phyloP scores from a whole-genome alignment of 2,329 filamentous ascomycete genomes.

The Chaetomiaceae sp. region DNA sequence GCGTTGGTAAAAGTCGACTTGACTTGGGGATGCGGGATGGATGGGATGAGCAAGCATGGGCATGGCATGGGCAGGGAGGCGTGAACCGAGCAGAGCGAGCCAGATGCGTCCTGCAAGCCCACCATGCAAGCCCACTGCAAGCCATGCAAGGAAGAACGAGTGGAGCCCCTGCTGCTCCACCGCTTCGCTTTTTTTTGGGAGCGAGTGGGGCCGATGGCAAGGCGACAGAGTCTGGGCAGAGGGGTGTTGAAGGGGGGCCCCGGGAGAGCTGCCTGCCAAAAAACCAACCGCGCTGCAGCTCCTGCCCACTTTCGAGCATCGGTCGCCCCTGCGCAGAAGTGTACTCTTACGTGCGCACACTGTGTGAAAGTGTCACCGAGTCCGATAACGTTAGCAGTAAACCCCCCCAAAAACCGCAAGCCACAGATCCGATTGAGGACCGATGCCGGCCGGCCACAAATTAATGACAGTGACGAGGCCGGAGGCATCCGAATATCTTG shows the following conservation, averaged over 20 bases:
- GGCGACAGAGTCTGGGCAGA: conserved; percentile 15
- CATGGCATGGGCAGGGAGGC: conserved; percentile 12
- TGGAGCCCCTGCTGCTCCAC: conserved; percentile 11
- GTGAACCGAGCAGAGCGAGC: conserved; percentile 1
- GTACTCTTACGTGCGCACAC: conserved; percentile 3
- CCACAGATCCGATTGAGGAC: conserved; percentile 1
- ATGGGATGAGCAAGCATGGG: neutral
- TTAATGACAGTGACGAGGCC: no score
- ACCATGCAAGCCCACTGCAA: neutral
- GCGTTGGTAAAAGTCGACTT: no score
- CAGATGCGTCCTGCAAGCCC: conserved; percentile 10
- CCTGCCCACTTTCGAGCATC: conserved; percentile 8
- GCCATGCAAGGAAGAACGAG: conserved; percentile 14
- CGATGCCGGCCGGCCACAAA: conserved; percentile 12
- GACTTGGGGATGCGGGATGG: no score
- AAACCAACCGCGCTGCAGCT: conserved; percentile 4
- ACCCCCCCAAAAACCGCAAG: neutral
- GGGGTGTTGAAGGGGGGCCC: no score
- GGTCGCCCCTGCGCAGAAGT: neutral
- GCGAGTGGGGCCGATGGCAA: conserved; percentile 18
- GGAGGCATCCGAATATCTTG: no score
- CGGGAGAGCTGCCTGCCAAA: neutral
- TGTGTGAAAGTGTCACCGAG: conserved; percentile 6
- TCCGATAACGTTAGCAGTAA: no score
- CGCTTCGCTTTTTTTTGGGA: conserved; percentile 11